Evolutionary conservation across 306 rosid species (phyloP).

Genomic region (Psophocarpus tetragonolobus): DNA sequence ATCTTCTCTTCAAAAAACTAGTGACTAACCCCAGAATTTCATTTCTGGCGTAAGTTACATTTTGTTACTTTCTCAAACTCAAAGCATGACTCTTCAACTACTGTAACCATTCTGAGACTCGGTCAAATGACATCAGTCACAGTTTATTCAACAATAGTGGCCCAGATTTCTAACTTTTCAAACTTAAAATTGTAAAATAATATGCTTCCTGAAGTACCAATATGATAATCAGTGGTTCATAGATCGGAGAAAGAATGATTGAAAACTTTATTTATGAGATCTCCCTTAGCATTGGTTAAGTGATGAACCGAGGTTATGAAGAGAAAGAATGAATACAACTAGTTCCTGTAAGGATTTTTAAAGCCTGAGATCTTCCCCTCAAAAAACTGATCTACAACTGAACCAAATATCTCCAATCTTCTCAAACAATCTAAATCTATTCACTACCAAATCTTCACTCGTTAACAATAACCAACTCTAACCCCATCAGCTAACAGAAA

Average conservation of each 20-base stretch:
- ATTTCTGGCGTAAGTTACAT: background rate
- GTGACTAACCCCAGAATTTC: background rate
- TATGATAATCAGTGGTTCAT: background rate
- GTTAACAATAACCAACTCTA: background rate
- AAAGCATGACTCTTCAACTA: no score
- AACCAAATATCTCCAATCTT: background rate
- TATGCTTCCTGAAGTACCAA: slow-evolving; percentile 40
- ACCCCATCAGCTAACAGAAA: background rate
- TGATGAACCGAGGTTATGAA: background rate
- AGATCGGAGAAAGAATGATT: background rate
- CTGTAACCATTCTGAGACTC: no score
- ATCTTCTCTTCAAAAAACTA: background rate
- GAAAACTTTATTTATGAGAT: background rate
- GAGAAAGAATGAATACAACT: background rate
- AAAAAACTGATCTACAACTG: background rate
- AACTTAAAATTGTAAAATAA: slow-evolving; percentile 37
- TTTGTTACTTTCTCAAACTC: background rate
- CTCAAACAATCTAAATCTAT: background rate
- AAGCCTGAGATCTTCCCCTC: background rate
- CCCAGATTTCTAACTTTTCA: slow-evolving; percentile 48
- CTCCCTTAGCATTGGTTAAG: background rate
- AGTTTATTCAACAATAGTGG: slow-evolving; percentile 27
- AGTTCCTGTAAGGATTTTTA: background rate
- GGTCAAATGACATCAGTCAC: no score
- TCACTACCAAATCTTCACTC: background rate